Evolutionary conservation across 208 protist genomes (phyloP).

Genomic region (Plasmodiophora brassicae): DNA sequence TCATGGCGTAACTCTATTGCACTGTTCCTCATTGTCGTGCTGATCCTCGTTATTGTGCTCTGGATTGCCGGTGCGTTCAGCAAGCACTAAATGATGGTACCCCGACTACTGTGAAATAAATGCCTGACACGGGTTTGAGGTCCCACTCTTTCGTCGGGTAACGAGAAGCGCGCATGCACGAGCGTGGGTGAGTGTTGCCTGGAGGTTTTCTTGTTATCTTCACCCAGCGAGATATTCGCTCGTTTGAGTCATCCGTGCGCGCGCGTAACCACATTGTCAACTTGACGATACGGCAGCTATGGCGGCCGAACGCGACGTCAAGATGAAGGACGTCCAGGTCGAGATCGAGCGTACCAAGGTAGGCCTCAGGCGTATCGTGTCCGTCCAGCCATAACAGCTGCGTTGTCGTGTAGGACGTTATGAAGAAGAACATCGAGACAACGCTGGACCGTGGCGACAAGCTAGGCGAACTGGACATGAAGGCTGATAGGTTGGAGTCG

Average conservation of each 20-base stretch:
- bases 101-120: no score
- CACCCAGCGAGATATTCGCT: no score
- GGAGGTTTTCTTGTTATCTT: no score
- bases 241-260: no score
- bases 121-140: no score
- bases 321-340: neutral
- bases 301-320: neutral
- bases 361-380: neutral
- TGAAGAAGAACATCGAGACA: conserved; percentile 27
- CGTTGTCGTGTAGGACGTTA: neutral
- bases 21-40: neutral
- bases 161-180: no score
- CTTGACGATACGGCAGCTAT: no score
- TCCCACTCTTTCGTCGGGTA: no score
- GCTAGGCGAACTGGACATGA: neutral
- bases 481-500: neutral
- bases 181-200: no score
- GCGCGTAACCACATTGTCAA: no score
- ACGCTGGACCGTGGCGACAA: conserved; percentile 28
- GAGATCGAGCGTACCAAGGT: conserved; percentile 32
- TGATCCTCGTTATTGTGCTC: neutral
- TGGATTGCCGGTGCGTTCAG: neutral
- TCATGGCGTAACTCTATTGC: conserved; percentile 20
- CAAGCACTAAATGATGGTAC: no score
- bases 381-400: neutral